These are phyloP conservation scores for Monosporascus ibericus DNA, from an alignment of 2,329 filamentous ascomycete species.

Conservation along the genomic window DNA sequence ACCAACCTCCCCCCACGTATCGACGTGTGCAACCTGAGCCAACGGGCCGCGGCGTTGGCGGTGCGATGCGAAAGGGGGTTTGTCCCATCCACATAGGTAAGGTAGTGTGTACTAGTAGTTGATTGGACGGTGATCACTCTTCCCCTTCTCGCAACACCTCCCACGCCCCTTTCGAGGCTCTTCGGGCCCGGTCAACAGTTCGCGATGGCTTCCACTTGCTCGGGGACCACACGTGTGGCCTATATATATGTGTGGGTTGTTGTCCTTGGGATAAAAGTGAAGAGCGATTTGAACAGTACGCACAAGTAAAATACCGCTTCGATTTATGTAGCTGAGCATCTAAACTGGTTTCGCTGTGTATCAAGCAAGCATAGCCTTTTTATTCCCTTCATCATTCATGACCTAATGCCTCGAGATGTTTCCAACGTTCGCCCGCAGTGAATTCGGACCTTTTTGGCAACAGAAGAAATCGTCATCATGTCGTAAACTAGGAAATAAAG, in stretches of 20 bases:
- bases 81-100: too few relatives aligned
- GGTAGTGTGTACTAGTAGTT: too few relatives aligned
- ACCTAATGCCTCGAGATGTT: slow-evolving; percentile 33
- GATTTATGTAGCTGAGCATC: slow-evolving; percentile 22
- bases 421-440: slow-evolving; percentile 29
- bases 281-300: background rate
- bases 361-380: slow-evolving; percentile 33
- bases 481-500: slow-evolving; percentile 26
- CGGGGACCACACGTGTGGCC: too few relatives aligned
- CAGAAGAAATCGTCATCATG: slow-evolving; percentile 29
- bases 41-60: background rate
- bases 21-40: background rate
- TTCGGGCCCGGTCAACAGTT: too few relatives aligned
- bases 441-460: slow-evolving; percentile 34
- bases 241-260: too few relatives aligned
- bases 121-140: too few relatives aligned
- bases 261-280: too few relatives aligned
- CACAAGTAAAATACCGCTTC: slow-evolving; percentile 10
- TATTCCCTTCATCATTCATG: slow-evolving; percentile 34
- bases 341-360: slow-evolving; percentile 25
- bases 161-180: too few relatives aligned
- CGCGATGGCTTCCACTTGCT: too few relatives aligned
- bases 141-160: too few relatives aligned
- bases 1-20: too few relatives aligned
- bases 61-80: background rate